Base-by-base conservation (phyloP, 106 monocot species). In the Dendrobium officinale region DNA sequence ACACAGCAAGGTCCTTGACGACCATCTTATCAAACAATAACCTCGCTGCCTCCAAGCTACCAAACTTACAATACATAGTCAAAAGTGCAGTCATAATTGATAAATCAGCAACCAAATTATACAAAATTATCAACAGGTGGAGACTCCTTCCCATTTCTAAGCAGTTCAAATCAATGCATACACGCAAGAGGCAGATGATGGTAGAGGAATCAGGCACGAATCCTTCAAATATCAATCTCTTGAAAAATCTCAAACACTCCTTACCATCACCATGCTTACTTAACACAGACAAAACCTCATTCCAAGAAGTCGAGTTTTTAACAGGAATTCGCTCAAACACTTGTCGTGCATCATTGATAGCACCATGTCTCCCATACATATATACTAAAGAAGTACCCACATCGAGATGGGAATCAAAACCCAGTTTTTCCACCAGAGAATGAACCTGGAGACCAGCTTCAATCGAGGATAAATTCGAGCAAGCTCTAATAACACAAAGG, bases 61-160 rank as follows among this genome's bases (percentile, higher is more conserved):
- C 82, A 19, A 82, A 20, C 77, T 78, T 85, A 58, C 72, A 82
- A 73, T 88, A 88, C 88, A 85, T 85, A 20, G 77, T 75, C 18
- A 85, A 59, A 27, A 88, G 82, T 16, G 80, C 85, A 15, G 88
- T 88, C 59, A 48, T 48, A 4, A 88, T 75, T 2, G 64, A 79
- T 1, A 70, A 31, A 17, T 84, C 72, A 22, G 33, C 82, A 15
- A 54, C 82, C 17, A 84, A 79, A n/a, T 79, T 77, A 43, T 72
- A 75, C 75, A 82, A 20, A 72, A 84, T 19, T 9, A 78, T 77
- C 79, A 79, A 55, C 9, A 5, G 22, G 58, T 87, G 87, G 22
- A 84, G 2, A 29, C 17, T 75, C 67, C 67, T 79, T 4, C 81
- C 87, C 20, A 8, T 18, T 18, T 24, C 18, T 44, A 87, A 59